phyloP scores from a whole-genome alignment of 2,329 filamentous ascomycete genomes.

The Alternaria longipes region DNA sequence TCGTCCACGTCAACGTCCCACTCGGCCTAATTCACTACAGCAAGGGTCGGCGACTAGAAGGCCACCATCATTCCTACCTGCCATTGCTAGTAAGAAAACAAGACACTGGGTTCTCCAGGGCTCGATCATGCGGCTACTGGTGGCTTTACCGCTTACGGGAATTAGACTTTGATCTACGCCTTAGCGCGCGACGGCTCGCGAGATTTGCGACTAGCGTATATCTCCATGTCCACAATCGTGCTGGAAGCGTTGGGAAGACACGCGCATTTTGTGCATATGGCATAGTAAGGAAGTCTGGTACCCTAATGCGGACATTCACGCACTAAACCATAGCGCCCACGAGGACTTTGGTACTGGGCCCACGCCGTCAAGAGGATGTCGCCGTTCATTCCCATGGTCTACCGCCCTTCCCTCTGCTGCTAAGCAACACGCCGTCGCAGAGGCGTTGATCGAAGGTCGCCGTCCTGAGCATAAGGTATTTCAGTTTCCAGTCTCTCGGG shows the following conservation, averaged over 20 bases:
- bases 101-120: background rate
- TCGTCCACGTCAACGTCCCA: conserved; percentile 14
- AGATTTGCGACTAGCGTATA: conserved; percentile 17
- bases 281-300: conserved; percentile 3
- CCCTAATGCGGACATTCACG: conserved; percentile 9
- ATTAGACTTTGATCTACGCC: conserved; percentile 20
- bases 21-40: background rate
- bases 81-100: conserved; percentile 2
- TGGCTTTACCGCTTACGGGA: conserved; percentile 12
- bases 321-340: conserved; percentile 5
- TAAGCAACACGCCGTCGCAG: conserved; percentile 9
- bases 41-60: conserved; percentile 19
- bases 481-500: conserved; percentile 10
- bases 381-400: conserved; percentile 16
- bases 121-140: conserved; percentile 16
- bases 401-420: conserved; percentile 3
- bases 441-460: conserved; percentile 4
- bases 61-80: background rate
- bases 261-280: conserved; percentile 3
- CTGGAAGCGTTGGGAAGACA: conserved; percentile 9
- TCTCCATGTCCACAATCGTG: conserved; percentile 11
- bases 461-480: background rate
- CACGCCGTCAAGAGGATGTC: conserved; percentile 8
- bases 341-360: background rate
- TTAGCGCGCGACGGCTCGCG: conserved; percentile 13